Evolutionary conservation across 2,329 filamentous ascomycete genomes (phyloP).

Genomic region (Colletotrichum trifolii): DNA sequence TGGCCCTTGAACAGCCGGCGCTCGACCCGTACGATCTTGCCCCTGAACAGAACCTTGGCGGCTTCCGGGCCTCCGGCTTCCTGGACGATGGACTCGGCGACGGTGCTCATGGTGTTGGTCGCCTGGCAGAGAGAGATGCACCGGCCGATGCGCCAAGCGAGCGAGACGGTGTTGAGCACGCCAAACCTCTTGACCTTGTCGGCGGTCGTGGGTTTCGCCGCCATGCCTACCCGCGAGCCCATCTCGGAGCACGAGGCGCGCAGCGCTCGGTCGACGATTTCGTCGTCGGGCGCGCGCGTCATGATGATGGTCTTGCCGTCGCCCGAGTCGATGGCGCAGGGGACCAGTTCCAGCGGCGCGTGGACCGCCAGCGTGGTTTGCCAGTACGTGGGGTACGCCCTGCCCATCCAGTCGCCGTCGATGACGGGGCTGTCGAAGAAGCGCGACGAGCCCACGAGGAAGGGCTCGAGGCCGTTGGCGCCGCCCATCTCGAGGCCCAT

Average conservation of each 20-base stretch:
- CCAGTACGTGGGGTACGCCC: slow-evolving; percentile 66
- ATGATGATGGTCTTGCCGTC: slow-evolving; percentile 56
- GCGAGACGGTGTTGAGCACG: slow-evolving; percentile 33
- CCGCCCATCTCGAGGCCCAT: slow-evolving; percentile 71
- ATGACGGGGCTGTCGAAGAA: slow-evolving; percentile 63
- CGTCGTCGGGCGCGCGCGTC: slow-evolving; percentile 51
- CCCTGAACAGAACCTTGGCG: slow-evolving; percentile 69
- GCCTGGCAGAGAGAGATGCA: slow-evolving; percentile 23
- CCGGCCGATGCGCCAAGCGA: slow-evolving; percentile 31
- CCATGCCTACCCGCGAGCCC: slow-evolving; percentile 38
- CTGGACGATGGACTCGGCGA: slow-evolving; percentile 68
- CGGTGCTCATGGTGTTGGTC: slow-evolving; percentile 60
- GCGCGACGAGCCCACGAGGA: slow-evolving; percentile 65
- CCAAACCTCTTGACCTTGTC: slow-evolving; percentile 39
- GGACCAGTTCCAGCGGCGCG: slow-evolving; percentile 51
- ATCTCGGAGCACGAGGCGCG: slow-evolving; percentile 54
- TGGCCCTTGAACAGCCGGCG: slow-evolving; percentile 60
- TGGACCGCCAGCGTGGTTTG: slow-evolving; percentile 61
- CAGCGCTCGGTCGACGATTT: slow-evolving; percentile 45
- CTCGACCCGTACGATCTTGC: slow-evolving; percentile 69
- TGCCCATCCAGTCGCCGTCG: slow-evolving; percentile 68
- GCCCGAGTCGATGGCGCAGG: slow-evolving; percentile 57
- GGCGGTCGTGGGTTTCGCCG: slow-evolving; percentile 27
- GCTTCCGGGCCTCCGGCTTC: slow-evolving; percentile 65
- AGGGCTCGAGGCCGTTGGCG: slow-evolving; percentile 69